phyloP scores from a whole-genome alignment of 805 yeast genomes.

The Candida bentonensis region DNA sequence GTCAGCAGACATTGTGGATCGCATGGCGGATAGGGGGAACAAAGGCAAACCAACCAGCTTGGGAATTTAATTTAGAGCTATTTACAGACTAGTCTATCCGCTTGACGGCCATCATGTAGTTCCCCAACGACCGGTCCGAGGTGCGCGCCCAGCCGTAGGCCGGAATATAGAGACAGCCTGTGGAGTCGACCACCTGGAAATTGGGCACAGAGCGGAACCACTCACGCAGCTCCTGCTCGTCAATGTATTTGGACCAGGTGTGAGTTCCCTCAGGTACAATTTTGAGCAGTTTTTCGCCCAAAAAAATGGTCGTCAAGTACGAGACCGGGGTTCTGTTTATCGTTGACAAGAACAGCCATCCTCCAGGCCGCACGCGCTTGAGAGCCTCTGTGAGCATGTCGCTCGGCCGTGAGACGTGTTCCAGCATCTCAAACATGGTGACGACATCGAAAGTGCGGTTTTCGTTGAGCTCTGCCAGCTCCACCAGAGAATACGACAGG shows the following conservation, averaged over 20 bases:
- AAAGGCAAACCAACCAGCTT: too few species aligned
- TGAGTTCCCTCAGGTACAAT: constrained; percentile 94
- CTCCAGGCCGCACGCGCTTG: constrained; percentile 58
- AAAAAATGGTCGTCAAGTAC: constrained; percentile 83
- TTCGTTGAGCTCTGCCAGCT: constrained; percentile 43
- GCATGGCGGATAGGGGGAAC: too few species aligned
- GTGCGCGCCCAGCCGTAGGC: constrained; percentile 61
- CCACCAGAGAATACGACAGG: constrained; percentile 42
- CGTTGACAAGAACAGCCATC: constrained; percentile 77
- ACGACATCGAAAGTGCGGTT: constrained; percentile 53
- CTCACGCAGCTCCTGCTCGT: constrained; percentile 52
- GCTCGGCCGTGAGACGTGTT: constrained; percentile 82
- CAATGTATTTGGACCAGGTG: constrained; percentile 71
- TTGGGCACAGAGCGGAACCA: constrained; percentile 41
- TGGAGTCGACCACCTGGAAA: constrained; percentile 48
- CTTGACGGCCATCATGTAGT: background rate
- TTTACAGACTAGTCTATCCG: background rate
- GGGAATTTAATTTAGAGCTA: background rate
- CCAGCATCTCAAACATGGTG: constrained; percentile 88
- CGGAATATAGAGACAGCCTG: constrained; percentile 78
- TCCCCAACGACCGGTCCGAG: background rate
- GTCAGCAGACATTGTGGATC: too few species aligned
- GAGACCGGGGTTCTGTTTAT: constrained; percentile 79
- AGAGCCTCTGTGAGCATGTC: constrained; percentile 58
- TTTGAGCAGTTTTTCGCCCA: constrained; percentile 67